Evolutionary conservation across 805 yeast species (phyloP).

Genomic region (Monosporozyma siamensis): DNA sequence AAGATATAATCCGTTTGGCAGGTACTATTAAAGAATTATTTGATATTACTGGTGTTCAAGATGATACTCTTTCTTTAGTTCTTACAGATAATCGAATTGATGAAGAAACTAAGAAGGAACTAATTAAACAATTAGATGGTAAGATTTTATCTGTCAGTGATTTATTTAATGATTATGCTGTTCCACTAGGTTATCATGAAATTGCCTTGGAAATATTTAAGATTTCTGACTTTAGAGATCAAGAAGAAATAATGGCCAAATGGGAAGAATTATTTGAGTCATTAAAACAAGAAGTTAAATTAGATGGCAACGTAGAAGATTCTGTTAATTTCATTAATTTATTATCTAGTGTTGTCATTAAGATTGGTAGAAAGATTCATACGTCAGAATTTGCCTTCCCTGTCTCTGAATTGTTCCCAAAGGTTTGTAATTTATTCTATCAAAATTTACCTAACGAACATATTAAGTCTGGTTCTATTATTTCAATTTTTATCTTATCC

Average conservation of each 20-base stretch:
- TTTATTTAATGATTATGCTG: slow-evolving; percentile 76
- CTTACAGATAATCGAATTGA: slow-evolving; percentile 39
- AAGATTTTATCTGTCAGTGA: slow-evolving; percentile 65
- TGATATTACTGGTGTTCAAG: slow-evolving; percentile 79
- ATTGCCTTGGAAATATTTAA: slow-evolving; percentile 70
- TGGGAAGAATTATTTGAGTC: slow-evolving; percentile 69
- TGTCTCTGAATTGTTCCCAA: slow-evolving; percentile 55
- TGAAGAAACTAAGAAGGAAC: slow-evolving; percentile 40
- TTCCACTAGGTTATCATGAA: slow-evolving; percentile 80
- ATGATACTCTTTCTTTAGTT: slow-evolving; percentile 39
- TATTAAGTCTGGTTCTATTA: slow-evolving; percentile 41
- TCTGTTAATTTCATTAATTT: slow-evolving; percentile 30
- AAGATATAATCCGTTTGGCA: slow-evolving; percentile 62
- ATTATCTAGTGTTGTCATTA: slow-evolving; percentile 32
- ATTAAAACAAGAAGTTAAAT: slow-evolving; percentile 27
- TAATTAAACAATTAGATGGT: slow-evolving; percentile 47
- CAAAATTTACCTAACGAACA: slow-evolving; percentile 35
- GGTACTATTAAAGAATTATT: slow-evolving; percentile 66
- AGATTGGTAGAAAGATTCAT: slow-evolving; percentile 54
- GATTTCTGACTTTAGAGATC: slow-evolving; percentile 74
- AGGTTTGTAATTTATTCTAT: slow-evolving; percentile 48
- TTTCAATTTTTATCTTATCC: slow-evolving; percentile 52
- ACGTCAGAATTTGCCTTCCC: slow-evolving; percentile 77
- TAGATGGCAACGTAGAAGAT: slow-evolving; percentile 24
- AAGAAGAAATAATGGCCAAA: slow-evolving; percentile 70